Base-by-base conservation (phyloP, 208 protist genomes). In the Leishmania tropica region DNA sequence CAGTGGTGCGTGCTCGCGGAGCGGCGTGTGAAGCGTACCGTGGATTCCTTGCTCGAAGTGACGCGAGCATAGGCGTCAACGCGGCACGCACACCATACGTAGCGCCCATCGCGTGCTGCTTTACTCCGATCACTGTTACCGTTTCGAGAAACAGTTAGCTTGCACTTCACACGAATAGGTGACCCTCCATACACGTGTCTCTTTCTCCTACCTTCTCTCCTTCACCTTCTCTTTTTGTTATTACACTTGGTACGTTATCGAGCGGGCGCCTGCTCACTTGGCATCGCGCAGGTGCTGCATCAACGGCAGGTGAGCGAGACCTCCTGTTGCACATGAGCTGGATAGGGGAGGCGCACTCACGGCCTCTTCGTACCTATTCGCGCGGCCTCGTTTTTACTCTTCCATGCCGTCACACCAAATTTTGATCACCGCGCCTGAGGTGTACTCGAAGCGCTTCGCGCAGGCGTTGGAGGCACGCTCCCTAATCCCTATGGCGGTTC, bases 381-480 rank as follows among this genome's bases (percentile, higher is more conserved):
- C 21, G 19, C 45, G 2, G 11, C 31, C 68, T 51, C 68, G n/a
- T 48, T 51, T 54, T 37, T 67, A 37, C 31, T 67, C 24, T 40
- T 67, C 45, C 7, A 76, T 76, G 72, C 28, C 71, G 2, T 75
- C 72, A 54, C 45, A 40, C 24, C 19, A 31, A 7, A 47, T 83
- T 21, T 42, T 83, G 28, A 72, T 83, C 47, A 77, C 79, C 10
- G 79, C 79, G n/a, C 79, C 79, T 42, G 48, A 72, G 73, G 11
- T 67, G 72, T 83, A 83, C 60, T 83, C 79, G 47, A 35, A 67
- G 62, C 79, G 79, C 72, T 83, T 83, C 54, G 79, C 73, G 19
- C 3, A 28, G 17, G 79, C 73, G 31, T 45, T 83, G 60, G 79
- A 83, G 79, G 71, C 51, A 2, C 73, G 78, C 79, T 58, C 73